Evolutionary conservation across 352 stramenopile genomes (phyloP).

Genomic region (Pythium scleroteichum): DNA sequence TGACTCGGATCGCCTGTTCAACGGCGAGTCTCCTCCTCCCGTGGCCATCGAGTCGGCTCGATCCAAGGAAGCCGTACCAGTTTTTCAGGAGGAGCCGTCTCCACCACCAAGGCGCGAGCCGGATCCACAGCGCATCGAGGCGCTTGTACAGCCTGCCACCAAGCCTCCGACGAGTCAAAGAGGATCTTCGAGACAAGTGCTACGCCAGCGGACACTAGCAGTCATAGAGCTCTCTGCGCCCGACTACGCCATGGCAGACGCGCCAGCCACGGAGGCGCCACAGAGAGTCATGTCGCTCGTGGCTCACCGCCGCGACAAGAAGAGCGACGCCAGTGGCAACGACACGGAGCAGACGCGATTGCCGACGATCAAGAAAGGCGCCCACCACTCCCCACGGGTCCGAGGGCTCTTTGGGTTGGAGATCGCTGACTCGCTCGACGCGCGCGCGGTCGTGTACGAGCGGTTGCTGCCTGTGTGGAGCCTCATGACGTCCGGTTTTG

Average conservation of each 20-base stretch:
- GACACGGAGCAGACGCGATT: slow-evolving; percentile 4
- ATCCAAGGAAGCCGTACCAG: background rate
- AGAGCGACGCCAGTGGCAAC: background rate
- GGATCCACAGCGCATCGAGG: slow-evolving; percentile 18
- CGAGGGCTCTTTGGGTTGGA: slow-evolving; percentile 36
- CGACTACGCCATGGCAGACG: background rate
- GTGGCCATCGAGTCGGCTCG: slow-evolving; percentile 14
- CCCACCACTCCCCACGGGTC: background rate
- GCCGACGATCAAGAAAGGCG: slow-evolving; percentile 13
- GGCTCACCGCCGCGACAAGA: background rate
- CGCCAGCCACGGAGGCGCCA: background rate
- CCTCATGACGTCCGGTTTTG: slow-evolving; percentile 34
- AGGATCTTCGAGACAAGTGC: slow-evolving; percentile 24
- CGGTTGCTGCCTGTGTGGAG: slow-evolving; percentile 46
- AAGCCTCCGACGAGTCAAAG: slow-evolving; percentile 13
- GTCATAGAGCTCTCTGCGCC: slow-evolving; percentile 30
- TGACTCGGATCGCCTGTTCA: slow-evolving; percentile 48
- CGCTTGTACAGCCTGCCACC: background rate
- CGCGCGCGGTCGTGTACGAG: slow-evolving; percentile 32
- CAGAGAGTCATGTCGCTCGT: background rate
- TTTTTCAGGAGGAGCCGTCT: too few relatives aligned
- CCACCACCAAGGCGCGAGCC: background rate
- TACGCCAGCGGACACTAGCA: slow-evolving; percentile 36
- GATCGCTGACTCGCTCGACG: slow-evolving; percentile 34
- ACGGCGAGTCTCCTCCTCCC: background rate